Conservation (phyloP, 1,284 basidiomycete species). For the Xerocomus tenax region DNA sequence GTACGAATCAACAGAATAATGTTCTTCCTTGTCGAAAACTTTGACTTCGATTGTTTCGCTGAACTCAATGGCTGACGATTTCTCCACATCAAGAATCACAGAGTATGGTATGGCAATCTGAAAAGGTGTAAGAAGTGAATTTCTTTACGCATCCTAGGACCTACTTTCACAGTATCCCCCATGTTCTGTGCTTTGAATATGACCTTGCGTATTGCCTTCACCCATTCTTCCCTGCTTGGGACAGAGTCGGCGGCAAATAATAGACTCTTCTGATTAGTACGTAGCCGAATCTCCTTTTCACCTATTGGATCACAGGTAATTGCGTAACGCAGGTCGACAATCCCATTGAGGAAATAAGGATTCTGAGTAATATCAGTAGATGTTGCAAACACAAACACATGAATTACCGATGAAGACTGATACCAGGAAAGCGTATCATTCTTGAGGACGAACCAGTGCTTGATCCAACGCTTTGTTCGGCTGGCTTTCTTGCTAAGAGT, state of each 20-base stretch:
- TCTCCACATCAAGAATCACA: conserved; percentile 80
- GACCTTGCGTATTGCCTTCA: conserved; percentile 82
- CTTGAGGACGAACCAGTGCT: conserved; percentile 90
- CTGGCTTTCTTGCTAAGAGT: conserved; percentile 77
- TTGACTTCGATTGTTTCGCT: conserved; percentile 91
- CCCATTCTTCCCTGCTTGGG: conserved; percentile 83
- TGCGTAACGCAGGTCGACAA: conserved; percentile 87
- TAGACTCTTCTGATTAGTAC: conserved; percentile 73
- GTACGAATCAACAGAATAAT: conserved; percentile 78
- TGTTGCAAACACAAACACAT: conserved; percentile 7
- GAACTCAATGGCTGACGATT: conserved; percentile 82
- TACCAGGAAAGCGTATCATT: conserved; percentile 94
- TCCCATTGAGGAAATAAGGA: conserved; percentile 94
- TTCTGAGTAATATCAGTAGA: conserved; percentile 44
- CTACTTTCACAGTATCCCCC: conserved; percentile 87
- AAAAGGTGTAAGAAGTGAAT: conserved; percentile 10
- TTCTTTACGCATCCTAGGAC: conserved; percentile 5
- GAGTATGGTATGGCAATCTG: conserved; percentile 93
- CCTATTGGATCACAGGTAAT: conserved; percentile 74
- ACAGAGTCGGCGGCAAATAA: conserved; percentile 70
- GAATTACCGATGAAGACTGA: conserved; percentile 72
- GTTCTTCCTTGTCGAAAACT: conserved; percentile 75
- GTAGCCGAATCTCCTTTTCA: conserved; percentile 68
- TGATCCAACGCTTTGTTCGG: conserved; percentile 80
- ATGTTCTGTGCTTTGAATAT: conserved; percentile 94